Conservation (phyloP, 352 stramenopile species). For the Plasmopara halstedii region DNA sequence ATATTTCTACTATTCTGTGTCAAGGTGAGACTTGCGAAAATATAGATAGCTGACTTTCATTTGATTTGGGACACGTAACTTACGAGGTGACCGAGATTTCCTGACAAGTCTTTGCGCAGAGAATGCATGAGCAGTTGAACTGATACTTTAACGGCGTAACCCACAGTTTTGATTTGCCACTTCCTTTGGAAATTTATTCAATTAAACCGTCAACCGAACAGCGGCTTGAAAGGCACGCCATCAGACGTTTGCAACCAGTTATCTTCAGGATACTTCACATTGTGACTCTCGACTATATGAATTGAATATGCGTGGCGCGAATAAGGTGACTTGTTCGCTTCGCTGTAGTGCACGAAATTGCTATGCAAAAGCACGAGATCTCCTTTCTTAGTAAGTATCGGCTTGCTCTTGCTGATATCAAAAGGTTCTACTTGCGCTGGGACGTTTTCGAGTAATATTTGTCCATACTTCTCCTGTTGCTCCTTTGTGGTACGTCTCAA, state of each 20-base stretch:
- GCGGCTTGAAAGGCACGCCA: slow-evolving; percentile 48
- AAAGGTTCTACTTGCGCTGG: slow-evolving; percentile 44
- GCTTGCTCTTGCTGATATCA: slow-evolving; percentile 45
- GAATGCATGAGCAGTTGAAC: no score
- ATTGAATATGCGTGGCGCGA: slow-evolving; percentile 95
- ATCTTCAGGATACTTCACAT: slow-evolving; percentile 72
- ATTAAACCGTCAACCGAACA: no score
- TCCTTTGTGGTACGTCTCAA: slow-evolving; percentile 66
- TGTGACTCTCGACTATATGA: slow-evolving; percentile 90
- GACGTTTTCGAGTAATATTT: slow-evolving; percentile 52
- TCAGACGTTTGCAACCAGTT: slow-evolving; percentile 94
- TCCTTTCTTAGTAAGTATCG: slow-evolving; percentile 86
- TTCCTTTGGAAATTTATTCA: no score
- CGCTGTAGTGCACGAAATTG: slow-evolving; percentile 92
- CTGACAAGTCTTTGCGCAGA: no score
- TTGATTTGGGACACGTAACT: no score
- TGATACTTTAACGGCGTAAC: no score
- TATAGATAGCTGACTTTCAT: no score
- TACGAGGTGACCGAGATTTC: no score
- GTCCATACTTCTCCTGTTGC: slow-evolving; percentile 28
- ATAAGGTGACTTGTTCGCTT: slow-evolving; percentile 85
- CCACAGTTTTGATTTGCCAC: no score
- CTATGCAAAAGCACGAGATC: slow-evolving; percentile 91
- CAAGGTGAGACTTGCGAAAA: slow-evolving; percentile 5
- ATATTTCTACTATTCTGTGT: no score